A percentile compares a stretch with the other conserved stretches of the same genome.
Evolutionary conservation across 805 yeast species (phyloP).

Genomic region (Saccharomycopsis javanensis): DNA sequence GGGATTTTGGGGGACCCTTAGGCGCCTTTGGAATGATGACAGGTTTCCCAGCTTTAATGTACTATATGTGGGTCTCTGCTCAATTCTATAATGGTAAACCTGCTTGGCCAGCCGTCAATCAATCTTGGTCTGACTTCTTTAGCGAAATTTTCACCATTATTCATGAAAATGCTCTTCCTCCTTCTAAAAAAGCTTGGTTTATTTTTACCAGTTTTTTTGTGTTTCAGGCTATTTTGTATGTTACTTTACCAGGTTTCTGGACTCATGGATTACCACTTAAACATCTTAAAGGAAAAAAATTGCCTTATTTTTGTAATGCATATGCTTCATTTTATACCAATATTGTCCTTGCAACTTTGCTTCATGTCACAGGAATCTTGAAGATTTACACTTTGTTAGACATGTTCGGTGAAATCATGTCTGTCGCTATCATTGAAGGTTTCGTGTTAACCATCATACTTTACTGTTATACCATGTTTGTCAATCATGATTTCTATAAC

Average conservation of each 20-base stretch:
- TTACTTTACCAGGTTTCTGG: constrained; percentile 86
- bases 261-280: constrained; percentile 88
- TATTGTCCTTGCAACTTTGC: constrained; percentile 42
- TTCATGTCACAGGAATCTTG: constrained; percentile 71
- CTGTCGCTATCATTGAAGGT: constrained; percentile 79
- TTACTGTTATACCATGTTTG: constrained; percentile 55
- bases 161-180: constrained; percentile 43
- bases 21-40: constrained; percentile 89
- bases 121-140: constrained; percentile 44
- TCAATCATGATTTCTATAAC: constrained; percentile 71
- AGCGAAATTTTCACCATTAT: constrained; percentile 36
- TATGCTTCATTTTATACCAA: constrained; percentile 72
- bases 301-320: constrained; percentile 92
- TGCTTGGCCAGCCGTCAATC: constrained; percentile 54
- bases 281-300: constrained; percentile 68
- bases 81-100: constrained; percentile 65
- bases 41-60: constrained; percentile 90
- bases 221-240: constrained; percentile 65
- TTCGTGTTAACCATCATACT: constrained; percentile 55
- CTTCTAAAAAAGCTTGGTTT: constrained; percentile 51
- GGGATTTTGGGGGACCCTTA: constrained; percentile 87
- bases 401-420: constrained; percentile 84
- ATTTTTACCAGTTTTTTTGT: constrained; percentile 63
- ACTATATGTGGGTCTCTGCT: constrained; percentile 92
- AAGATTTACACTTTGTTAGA: constrained; percentile 68